Percentiles rank a stretch among this genome's conserved stretches.
phyloP scores from a whole-genome alignment of 768 basidiomycete species.

The Pleurotus salmoneostramineus region DNA sequence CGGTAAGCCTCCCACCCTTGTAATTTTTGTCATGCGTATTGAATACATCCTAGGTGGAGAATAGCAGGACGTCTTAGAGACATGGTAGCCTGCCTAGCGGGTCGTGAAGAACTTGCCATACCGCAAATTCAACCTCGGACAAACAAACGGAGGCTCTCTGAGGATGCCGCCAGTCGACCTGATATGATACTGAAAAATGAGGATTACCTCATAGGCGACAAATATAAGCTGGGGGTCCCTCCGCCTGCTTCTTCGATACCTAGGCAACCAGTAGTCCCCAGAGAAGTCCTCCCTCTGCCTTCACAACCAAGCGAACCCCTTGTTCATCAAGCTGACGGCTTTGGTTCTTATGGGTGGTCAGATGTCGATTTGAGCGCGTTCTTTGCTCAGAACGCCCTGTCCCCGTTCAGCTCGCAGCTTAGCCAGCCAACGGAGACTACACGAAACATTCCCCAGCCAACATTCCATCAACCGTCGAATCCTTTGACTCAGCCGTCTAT shows the following conservation, averaged over 20 bases:
- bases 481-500: background rate
- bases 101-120: background rate
- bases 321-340: background rate
- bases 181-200: background rate
- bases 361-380: background rate
- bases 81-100: background rate
- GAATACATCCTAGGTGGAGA: constrained; percentile 10
- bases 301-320: background rate
- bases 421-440: no score
- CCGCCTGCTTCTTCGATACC: background rate
- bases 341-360: background rate
- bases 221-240: background rate
- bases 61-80: constrained; percentile 14
- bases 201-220: background rate
- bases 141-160: background rate
- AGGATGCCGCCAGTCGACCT: background rate
- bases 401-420: background rate
- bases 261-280: background rate
- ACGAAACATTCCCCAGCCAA: background rate
- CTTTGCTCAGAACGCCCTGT: background rate
- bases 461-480: background rate
- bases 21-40: background rate
- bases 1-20: constrained; percentile 8
- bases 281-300: no score
- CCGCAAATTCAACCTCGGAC: background rate